These are phyloP conservation scores for Botrytis fabae DNA, from an alignment of 2,329 filamentous ascomycete genomes.

Conservation along the genomic window DNA sequence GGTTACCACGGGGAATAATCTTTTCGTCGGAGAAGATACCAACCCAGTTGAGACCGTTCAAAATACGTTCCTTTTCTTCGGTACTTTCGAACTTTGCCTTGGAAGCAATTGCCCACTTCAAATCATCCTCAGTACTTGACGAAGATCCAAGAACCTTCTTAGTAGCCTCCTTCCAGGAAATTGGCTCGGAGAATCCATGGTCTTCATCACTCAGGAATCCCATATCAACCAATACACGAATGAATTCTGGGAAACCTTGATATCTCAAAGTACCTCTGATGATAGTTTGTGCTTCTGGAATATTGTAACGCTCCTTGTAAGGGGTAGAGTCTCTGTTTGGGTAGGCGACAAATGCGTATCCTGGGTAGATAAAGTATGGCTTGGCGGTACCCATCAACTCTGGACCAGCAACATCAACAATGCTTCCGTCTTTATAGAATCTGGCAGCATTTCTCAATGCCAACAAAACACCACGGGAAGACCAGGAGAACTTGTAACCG, in stretches of 20 bases:
- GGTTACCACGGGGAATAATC: slow-evolving; percentile 73
- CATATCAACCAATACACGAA: slow-evolving; percentile 83
- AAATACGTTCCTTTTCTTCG: slow-evolving; percentile 68
- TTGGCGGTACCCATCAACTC: slow-evolving; percentile 86
- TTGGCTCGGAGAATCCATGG: slow-evolving; percentile 61
- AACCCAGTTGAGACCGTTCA: slow-evolving; percentile 73
- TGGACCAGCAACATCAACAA: slow-evolving; percentile 60
- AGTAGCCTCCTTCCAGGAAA: slow-evolving; percentile 83
- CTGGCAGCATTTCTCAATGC: slow-evolving; percentile 84
- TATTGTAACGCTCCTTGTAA: slow-evolving; percentile 86
- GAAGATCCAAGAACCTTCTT: slow-evolving; percentile 71
- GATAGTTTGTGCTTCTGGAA: slow-evolving; percentile 87
- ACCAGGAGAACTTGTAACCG: slow-evolving; percentile 82
- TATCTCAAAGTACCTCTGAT: slow-evolving; percentile 82
- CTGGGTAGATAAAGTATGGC: slow-evolving; percentile 84
- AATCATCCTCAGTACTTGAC: slow-evolving; percentile 66
- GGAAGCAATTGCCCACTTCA: slow-evolving; percentile 69
- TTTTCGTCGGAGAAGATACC: slow-evolving; percentile 66
- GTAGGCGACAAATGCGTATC: slow-evolving; percentile 85
- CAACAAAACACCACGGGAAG: slow-evolving; percentile 74
- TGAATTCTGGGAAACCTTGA: slow-evolving; percentile 86
- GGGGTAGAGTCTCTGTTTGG: slow-evolving; percentile 87
- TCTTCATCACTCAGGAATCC: slow-evolving; percentile 79
- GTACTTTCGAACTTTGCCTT: slow-evolving; percentile 71
- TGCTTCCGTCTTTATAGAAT: slow-evolving; percentile 77